A percentile compares a stretch with the other conserved stretches of the same genome.
phyloP scores from a whole-genome alignment of 805 yeast species.

The Nakazawaea wickerhamii region DNA sequence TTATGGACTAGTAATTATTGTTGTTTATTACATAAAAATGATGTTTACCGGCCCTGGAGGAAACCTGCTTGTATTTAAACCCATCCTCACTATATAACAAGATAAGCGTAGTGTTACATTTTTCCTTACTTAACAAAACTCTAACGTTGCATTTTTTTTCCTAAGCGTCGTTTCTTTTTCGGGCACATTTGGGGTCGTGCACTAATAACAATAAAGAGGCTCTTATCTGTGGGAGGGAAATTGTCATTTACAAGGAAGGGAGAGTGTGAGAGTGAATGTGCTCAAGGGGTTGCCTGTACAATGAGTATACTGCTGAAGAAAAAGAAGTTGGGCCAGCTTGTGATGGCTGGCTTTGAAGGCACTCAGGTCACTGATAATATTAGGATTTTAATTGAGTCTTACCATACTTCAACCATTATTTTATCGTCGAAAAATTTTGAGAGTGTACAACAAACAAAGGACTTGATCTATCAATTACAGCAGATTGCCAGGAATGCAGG shows the following conservation, averaged over 20 bases:
- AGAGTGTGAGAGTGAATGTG: too few relatives aligned
- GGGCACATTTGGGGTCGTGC: too few relatives aligned
- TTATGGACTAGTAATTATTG: too few relatives aligned
- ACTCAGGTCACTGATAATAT: conserved; percentile 48
- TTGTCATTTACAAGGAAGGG: too few relatives aligned
- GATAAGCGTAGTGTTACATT: too few relatives aligned
- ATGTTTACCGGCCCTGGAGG: background rate
- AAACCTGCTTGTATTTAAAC: background rate
- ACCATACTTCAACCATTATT: conserved; percentile 47
- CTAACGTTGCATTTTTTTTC: too few relatives aligned
- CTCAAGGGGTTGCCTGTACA: background rate
- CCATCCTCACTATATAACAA: too few relatives aligned
- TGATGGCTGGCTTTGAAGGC: conserved; percentile 58
- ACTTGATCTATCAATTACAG: conserved; percentile 49
- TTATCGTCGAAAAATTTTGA: conserved; percentile 46
- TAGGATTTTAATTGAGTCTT: conserved; percentile 42
- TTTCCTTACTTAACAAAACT: too few relatives aligned
- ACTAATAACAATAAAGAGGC: too few relatives aligned
- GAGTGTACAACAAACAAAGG: conserved; percentile 42
- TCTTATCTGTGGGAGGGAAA: too few relatives aligned
- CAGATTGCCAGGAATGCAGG: conserved; percentile 44
- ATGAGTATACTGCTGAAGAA: conserved; percentile 3
- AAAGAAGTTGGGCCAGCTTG: conserved; percentile 38
- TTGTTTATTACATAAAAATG: background rate
- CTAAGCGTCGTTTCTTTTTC: too few relatives aligned